Evolutionary conservation across 257 asterid genomes (phyloP), one percentile per base, ranked within the genome.

Genomic region (Rhazya stricta): DNA sequence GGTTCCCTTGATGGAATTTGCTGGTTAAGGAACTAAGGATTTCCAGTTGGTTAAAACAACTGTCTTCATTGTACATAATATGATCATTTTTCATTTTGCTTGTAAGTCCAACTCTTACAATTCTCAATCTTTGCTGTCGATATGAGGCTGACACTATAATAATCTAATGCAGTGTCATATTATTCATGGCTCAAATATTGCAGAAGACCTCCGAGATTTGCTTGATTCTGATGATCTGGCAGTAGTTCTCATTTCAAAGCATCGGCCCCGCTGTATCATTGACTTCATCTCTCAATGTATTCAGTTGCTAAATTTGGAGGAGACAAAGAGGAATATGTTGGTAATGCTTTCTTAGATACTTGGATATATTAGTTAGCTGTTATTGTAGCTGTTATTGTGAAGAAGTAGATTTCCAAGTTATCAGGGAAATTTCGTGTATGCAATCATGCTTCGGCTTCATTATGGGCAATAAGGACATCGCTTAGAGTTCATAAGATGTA

Each of bases 201-300:
- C 79, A 0, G 67, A 78, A 48, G 98, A 94, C 85, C 98, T 92
- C 29, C 72, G 80, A 66, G 81, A 76, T 69, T 43, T 94, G 82
- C 91, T 94, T 30, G 97, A 87, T 67, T 85, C 69, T 58, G 99
- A 88, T 75, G 99, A 94, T 82, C 85, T 94, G 45, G 89, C 86
- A 4, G 80, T 94, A 45, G 86, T 94, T 80, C 88, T 91, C 70
- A 73, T 87, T 69, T 88, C 99, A 67, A 89, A 90, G 69, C 96
- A 94, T 79, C 92, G 89, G 1, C 99, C 99, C 21, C 94, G 88
- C 63, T 92, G 97, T 85, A 80, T 94, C 79, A 88, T 92, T 57
- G 96, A 90, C 80, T 92, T 92, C 85, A 94, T 94, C 82, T 90
- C 98, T 67, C 99, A 89, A 54, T 87, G 97, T 82, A 86, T 94